These are phyloP conservation scores for Plasmodium gaboni DNA, from an alignment of 169 alveolate genomes.

Conservation along the genomic window DNA sequence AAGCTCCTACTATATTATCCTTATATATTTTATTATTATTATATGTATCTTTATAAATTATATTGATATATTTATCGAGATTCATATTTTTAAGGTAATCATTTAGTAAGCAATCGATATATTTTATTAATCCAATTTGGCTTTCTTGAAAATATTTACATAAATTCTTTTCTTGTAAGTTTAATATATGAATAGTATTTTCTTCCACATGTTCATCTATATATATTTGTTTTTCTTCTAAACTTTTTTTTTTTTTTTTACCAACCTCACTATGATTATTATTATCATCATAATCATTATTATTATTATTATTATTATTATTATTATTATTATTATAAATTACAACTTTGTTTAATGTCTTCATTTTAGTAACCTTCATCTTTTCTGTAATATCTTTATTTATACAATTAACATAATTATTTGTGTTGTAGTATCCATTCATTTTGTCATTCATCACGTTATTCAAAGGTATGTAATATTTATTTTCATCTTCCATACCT, in stretches of 20 bases:
- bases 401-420: too few species aligned
- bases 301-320: neutral
- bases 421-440: too few species aligned
- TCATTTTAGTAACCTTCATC: too few species aligned
- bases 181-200: neutral
- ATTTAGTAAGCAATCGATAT: neutral
- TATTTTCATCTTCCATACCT: neutral
- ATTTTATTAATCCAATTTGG: slow-evolving; percentile 1
- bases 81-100: neutral
- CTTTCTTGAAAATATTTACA: slow-evolving; percentile 1
- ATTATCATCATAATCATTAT: neutral
- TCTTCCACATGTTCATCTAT: too few species aligned
- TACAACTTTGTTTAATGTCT: too few species aligned
- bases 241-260: neutral
- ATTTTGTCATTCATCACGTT: too few species aligned
- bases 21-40: neutral
- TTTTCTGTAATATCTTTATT: too few species aligned
- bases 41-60: too few species aligned
- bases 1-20: neutral
- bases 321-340: neutral
- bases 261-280: neutral
- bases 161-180: neutral
- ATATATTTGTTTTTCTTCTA: neutral
- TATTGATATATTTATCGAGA: neutral
- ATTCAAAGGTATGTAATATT: neutral